Evolutionary conservation across 331 rosid genomes (phyloP), one percentile per base, ranked within the genome.

Genomic region (Acacia pycnantha): DNA sequence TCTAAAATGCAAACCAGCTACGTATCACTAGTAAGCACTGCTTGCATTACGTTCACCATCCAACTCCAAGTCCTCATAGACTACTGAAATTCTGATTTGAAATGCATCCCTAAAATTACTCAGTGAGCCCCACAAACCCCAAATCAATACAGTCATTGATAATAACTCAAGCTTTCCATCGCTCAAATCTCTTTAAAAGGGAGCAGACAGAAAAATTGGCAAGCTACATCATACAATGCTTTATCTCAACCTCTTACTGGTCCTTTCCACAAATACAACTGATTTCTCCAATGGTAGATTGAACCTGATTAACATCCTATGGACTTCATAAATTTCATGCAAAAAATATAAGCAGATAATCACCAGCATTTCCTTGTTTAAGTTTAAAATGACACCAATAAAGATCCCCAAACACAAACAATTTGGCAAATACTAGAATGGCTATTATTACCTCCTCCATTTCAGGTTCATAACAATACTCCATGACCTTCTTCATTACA

Each of bases 391-490:
- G 70, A 4, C 41, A 80, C 74, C 51, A 82, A 71, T 44, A 43
- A 47, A 77, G 48, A 71, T 46, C 59, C 22, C 8, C 41, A 47
- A 24, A 26, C 58, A 44, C 29, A 69, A 70, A 44, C 22, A 71
- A 8, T 13, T 71, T 1, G 58, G 31, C 14, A 26, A 26, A 71
- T 46, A 71, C 59, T 71, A 21, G 41, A 71, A 46, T 3, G 19
- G 58, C n/a, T 41, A 65, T 67, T 54, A 37, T 53, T 93, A 93
- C 99, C 99, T 92, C 97, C 84, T 93, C 98, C 98, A 96, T 96
- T 87, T 96, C 98, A 85, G 99, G 97, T 93, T 93, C 99, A 77
- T 96, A 96, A 73, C 97, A 96, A 84, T 93, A 96, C 89, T 96
- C 99, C 97, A 93, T 93, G 89, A 93, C 94, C 86, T 82, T 95